Evolutionary conservation across 2,329 filamentous ascomycete species (phyloP).

Genomic region (Microdochium nivale): DNA sequence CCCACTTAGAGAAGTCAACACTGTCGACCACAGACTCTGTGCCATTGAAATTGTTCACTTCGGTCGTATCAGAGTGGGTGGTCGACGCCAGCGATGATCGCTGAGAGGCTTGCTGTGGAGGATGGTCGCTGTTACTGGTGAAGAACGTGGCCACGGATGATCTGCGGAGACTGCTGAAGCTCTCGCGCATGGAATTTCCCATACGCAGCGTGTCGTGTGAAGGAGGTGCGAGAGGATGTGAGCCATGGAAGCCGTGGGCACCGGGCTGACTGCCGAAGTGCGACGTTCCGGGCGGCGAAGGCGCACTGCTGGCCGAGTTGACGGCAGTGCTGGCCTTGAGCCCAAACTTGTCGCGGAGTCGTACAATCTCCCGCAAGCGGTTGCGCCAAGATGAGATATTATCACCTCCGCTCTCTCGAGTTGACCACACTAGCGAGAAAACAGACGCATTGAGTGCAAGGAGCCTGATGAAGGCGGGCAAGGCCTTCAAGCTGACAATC

Average conservation of each 20-base stretch:
- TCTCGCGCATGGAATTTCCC: slow-evolving; percentile 46
- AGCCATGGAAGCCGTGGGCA: slow-evolving; percentile 20
- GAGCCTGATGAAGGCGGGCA: slow-evolving; percentile 80
- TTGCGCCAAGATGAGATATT: slow-evolving; percentile 86
- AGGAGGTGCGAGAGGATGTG: slow-evolving; percentile 16
- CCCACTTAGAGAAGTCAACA: slow-evolving; percentile 43
- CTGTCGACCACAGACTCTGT: slow-evolving; percentile 33
- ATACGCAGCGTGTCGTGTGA: slow-evolving; percentile 28
- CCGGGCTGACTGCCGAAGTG: slow-evolving; percentile 10
- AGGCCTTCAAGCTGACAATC: slow-evolving; percentile 72
- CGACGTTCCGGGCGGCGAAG: slow-evolving; percentile 21
- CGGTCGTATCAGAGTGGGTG: slow-evolving; percentile 45
- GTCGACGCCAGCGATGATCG: slow-evolving; percentile 50
- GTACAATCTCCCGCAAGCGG: slow-evolving; percentile 75
- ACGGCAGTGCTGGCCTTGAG: slow-evolving; percentile 26
- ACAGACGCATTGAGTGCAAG: slow-evolving; percentile 89
- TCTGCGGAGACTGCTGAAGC: slow-evolving; percentile 49
- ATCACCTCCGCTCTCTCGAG: slow-evolving; percentile 61
- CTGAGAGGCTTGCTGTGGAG: slow-evolving; percentile 33
- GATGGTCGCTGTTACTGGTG: slow-evolving; percentile 45
- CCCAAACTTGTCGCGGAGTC: slow-evolving; percentile 62
- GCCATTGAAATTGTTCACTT: slow-evolving; percentile 26
- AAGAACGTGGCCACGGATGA: slow-evolving; percentile 61
- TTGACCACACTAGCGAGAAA: slow-evolving; percentile 85
- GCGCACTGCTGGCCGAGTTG: slow-evolving; percentile 2